Percentiles rank a stretch among this genome's conserved stretches.
phyloP scores from a whole-genome alignment of 1,139 yeast genomes.

The Candida tropicalis region DNA sequence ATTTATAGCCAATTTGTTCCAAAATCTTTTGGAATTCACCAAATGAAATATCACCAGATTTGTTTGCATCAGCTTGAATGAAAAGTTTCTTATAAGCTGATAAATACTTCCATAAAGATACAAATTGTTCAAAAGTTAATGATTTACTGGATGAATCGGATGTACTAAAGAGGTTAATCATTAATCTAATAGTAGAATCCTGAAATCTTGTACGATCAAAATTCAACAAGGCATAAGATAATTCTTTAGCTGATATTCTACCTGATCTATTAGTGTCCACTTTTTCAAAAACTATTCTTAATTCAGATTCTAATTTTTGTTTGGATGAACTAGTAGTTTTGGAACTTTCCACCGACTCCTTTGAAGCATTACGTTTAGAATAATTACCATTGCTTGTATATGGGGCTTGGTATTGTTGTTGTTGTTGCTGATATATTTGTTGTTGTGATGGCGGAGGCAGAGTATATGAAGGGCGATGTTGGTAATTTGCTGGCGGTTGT shows the following conservation, averaged over 20 bases:
- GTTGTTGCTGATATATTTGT: conserved; percentile 16
- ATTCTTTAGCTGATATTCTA: conserved; percentile 57
- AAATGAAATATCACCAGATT: conserved; percentile 63
- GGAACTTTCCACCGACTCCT: conserved; percentile 4
- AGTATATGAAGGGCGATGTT: conserved; percentile 18
- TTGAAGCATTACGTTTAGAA: conserved; percentile 3
- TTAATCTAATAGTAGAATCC: conserved; percentile 61
- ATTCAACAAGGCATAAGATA: conserved; percentile 63
- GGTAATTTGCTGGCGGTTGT: conserved; percentile 18
- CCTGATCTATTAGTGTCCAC: conserved; percentile 62
- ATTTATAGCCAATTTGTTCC: conserved; percentile 68
- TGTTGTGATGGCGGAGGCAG: conserved; percentile 19
- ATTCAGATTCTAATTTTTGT: conserved; percentile 44
- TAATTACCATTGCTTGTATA: conserved; percentile 6
- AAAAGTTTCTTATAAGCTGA: conserved; percentile 73
- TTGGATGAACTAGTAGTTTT: conserved; percentile 12
- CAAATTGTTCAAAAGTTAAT: conserved; percentile 66
- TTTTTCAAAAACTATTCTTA: conserved; percentile 55
- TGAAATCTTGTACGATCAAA: conserved; percentile 68
- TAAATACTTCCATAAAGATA: conserved; percentile 70
- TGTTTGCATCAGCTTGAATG: conserved; percentile 62
- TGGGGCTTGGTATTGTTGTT: conserved; percentile 11
- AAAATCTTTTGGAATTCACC: conserved; percentile 71
- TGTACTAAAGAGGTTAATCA: conserved; percentile 60
- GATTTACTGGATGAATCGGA: conserved; percentile 28